Percentiles rank a stretch among this genome's conserved stretches.
phyloP scores from a whole-genome alignment of 2,329 filamentous ascomycete genomes.

The Plenodomus biglobosus region DNA sequence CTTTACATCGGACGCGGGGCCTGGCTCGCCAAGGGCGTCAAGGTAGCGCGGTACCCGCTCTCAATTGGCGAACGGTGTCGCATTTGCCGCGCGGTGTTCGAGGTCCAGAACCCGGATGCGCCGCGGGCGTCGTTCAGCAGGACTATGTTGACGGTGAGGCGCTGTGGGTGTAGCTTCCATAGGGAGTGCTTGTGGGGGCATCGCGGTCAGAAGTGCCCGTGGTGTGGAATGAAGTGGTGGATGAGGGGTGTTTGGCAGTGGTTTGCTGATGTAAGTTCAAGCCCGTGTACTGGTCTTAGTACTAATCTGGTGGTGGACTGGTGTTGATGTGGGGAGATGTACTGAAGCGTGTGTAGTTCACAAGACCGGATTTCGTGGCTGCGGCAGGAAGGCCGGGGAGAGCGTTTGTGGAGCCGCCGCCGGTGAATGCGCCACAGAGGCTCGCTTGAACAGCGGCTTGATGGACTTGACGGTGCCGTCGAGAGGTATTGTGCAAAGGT shows the following conservation, averaged over 20 bases:
- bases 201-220: neutral
- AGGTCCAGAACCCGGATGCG: neutral
- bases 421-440: too few relatives aligned
- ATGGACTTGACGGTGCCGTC: too few relatives aligned
- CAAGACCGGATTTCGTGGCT: neutral
- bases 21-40: neutral
- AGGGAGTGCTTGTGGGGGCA: neutral
- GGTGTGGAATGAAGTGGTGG: neutral
- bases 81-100: neutral
- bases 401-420: neutral
- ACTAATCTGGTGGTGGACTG: neutral
- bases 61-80: neutral
- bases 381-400: too few relatives aligned
- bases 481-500: too few relatives aligned
- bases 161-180: neutral
- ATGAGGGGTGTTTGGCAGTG: neutral
- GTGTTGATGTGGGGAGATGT: neutral
- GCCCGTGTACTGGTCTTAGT: too few relatives aligned
- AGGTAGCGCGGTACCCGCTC: neutral
- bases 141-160: neutral
- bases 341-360: neutral
- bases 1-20: neutral
- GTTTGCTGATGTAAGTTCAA: neutral
- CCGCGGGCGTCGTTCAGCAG: too few relatives aligned
- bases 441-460: too few relatives aligned